These are phyloP conservation scores for Suhomyces faveliae DNA, from an alignment of 805 yeast genomes.

Conservation along the genomic window DNA sequence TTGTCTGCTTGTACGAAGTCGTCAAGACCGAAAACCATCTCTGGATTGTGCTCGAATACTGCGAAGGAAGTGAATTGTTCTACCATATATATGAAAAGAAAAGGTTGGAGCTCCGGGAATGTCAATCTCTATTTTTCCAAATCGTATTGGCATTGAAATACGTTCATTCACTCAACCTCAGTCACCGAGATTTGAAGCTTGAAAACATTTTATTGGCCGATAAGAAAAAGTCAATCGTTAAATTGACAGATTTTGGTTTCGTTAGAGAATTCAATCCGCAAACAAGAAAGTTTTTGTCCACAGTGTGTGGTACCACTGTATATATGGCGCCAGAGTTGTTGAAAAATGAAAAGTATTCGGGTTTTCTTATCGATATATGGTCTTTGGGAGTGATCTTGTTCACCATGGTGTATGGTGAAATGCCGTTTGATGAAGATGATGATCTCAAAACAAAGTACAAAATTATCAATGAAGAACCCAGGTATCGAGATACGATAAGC, in stretches of 20 bases:
- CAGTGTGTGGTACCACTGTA: constrained; percentile 91
- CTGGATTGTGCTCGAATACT: constrained; percentile 89
- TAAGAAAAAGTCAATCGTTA: constrained; percentile 58
- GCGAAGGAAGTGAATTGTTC: constrained; percentile 77
- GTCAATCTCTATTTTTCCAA: constrained; percentile 58
- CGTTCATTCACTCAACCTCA: constrained; percentile 73
- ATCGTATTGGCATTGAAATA: constrained; percentile 64
- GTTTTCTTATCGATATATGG: constrained; percentile 86
- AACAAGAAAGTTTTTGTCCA: constrained; percentile 57
- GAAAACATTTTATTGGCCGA: constrained; percentile 67
- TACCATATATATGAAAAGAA: constrained; percentile 58
- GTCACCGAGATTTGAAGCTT: constrained; percentile 81
- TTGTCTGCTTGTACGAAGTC: constrained; percentile 82
- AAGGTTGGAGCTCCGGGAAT: constrained; percentile 50
- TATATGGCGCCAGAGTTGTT: constrained; percentile 97
- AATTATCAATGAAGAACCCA: constrained; percentile 67
- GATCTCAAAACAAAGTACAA: constrained; percentile 57
- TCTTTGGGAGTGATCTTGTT: constrained; percentile 85
- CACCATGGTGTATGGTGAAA: constrained; percentile 77
- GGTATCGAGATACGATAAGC: constrained; percentile 47
- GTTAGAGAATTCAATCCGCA: constrained; percentile 65
- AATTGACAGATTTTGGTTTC: constrained; percentile 91
- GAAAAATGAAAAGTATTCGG: constrained; percentile 66
- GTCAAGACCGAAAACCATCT: constrained; percentile 75
- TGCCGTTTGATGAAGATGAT: constrained; percentile 91